Percentiles rank a stretch among this genome's conserved stretches.
Evolutionary conservation across 495 filamentous ascomycete species (phyloP).

Genomic region (Bathelium albidoporum): DNA sequence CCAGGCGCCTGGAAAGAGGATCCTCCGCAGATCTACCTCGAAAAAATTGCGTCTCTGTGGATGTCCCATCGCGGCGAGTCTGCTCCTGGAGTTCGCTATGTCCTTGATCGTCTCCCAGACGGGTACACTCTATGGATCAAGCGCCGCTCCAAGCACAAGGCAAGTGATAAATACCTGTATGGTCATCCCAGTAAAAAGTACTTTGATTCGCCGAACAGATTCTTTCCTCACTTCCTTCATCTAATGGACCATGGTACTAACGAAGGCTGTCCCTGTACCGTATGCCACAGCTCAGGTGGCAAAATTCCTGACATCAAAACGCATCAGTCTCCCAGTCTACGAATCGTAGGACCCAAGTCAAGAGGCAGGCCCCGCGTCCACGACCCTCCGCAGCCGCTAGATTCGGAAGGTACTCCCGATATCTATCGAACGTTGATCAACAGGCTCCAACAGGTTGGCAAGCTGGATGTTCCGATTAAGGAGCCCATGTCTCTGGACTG

Average conservation of each 20-base stretch:
- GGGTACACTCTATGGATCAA: slow-evolving; percentile 44
- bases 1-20: slow-evolving; percentile 8
- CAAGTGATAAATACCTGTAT: slow-evolving; percentile 42
- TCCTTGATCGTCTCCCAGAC: slow-evolving; percentile 43
- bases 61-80: slow-evolving; percentile 13
- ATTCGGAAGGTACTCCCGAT: slow-evolving; percentile 44
- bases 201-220: slow-evolving; percentile 43
- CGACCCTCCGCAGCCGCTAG: slow-evolving; percentile 19
- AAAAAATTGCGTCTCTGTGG: slow-evolving; percentile 25
- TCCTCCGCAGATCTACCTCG: slow-evolving; percentile 24
- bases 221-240: slow-evolving; percentile 49
- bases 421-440: slow-evolving; percentile 40
- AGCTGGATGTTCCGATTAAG: slow-evolving; percentile 35
- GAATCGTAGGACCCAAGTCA: neutral
- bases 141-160: slow-evolving; percentile 31
- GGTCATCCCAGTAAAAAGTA: slow-evolving; percentile 43
- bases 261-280: slow-evolving; percentile 33
- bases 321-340: neutral
- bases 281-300: slow-evolving; percentile 21
- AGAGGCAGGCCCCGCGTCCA: slow-evolving; percentile 8
- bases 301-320: neutral
- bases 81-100: slow-evolving; percentile 32
- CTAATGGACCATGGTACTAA: slow-evolving; percentile 40
- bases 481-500: slow-evolving; percentile 47
- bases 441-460: slow-evolving; percentile 34